These are phyloP conservation scores for Phytopythium kandeliae DNA, from an alignment of 352 stramenopile species.

Conservation along the genomic window DNA sequence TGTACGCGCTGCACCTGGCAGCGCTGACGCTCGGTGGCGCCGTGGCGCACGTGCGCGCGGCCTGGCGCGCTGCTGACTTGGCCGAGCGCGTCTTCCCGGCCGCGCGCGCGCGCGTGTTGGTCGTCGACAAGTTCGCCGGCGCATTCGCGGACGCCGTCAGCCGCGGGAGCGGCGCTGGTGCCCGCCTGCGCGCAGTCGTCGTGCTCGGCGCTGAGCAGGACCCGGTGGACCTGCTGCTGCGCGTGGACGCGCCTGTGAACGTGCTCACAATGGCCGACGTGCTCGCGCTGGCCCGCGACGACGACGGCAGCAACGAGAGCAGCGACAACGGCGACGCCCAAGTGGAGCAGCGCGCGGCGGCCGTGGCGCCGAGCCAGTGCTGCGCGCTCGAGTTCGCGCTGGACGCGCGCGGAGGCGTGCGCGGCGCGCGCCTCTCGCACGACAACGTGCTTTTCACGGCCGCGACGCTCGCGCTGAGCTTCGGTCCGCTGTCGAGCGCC, in stretches of 20 bases:
- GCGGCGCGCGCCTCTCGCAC: conserved; percentile 59
- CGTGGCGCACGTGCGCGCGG: conserved; percentile 46
- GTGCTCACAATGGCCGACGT: conserved; percentile 47
- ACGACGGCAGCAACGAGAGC: conserved; percentile 16
- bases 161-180: conserved; percentile 11
- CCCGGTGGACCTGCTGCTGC: conserved; percentile 16
- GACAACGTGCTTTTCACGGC: conserved; percentile 84
- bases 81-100: conserved; percentile 43
- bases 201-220: conserved; percentile 26
- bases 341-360: conserved; percentile 21
- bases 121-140: conserved; percentile 45
- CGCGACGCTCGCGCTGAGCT: conserved; percentile 46
- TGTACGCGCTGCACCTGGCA: conserved; percentile 62
- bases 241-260: conserved; percentile 27
- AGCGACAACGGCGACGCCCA: conserved; percentile 9
- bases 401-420: conserved; percentile 38
- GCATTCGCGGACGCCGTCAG: conserved; percentile 38
- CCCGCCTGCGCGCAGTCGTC: conserved; percentile 34
- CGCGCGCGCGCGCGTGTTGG: conserved; percentile 44
- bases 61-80: conserved; percentile 50
- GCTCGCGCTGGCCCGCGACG: conserved; percentile 16
- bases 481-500: conserved; percentile 35
- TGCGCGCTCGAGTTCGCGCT: conserved; percentile 65
- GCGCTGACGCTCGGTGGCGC: conserved; percentile 46
- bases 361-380: conserved; percentile 33